A percentile compares a stretch with the other conserved stretches of the same genome.
These are phyloP conservation scores for Allantophomopsis lycopodina DNA, from an alignment of 2,329 filamentous ascomycete genomes.

Conservation along the genomic window DNA sequence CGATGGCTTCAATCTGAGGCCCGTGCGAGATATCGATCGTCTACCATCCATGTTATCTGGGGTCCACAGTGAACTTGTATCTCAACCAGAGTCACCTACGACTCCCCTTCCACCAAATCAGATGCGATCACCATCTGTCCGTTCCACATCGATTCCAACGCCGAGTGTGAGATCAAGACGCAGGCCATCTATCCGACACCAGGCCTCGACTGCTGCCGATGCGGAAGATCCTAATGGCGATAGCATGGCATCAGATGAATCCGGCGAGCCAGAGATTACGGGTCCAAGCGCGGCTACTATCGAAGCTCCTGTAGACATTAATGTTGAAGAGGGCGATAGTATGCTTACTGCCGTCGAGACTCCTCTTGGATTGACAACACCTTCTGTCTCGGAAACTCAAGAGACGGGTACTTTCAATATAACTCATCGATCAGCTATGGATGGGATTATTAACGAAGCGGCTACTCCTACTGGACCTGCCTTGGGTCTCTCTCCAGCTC, in stretches of 20 bases:
- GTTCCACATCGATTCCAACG: conserved; percentile 35
- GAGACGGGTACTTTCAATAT: conserved; percentile 90
- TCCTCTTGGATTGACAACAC: conserved; percentile 61
- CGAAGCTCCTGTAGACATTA: conserved; percentile 67
- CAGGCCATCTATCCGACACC: conserved; percentile 78
- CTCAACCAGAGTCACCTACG: conserved; percentile 86
- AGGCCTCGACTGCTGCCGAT: conserved; percentile 75
- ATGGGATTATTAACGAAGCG: conserved; percentile 64
- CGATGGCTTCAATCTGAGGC: conserved; percentile 62
- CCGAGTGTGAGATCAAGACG: conserved; percentile 44
- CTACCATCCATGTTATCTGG: conserved; percentile 70
- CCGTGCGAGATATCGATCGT: conserved; percentile 69
- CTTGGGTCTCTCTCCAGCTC: conserved; percentile 58
- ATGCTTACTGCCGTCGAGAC: conserved; percentile 60
- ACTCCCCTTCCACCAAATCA: conserved; percentile 64
- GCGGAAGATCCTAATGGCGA: conserved; percentile 78
- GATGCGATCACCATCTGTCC: conserved; percentile 39
- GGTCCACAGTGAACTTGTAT: conserved; percentile 54
- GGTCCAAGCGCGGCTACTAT: conserved; percentile 65
- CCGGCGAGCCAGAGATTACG: conserved; percentile 60
- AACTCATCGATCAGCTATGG: conserved; percentile 69
- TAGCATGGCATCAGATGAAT: conserved; percentile 66
- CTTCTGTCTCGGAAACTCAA: conserved; percentile 68
- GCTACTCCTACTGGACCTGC: conserved; percentile 52
- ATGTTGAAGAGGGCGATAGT: conserved; percentile 62